phyloP scores from a whole-genome alignment of 1,284 basidiomycete genomes.

The Ceraceosorus guamensis region DNA sequence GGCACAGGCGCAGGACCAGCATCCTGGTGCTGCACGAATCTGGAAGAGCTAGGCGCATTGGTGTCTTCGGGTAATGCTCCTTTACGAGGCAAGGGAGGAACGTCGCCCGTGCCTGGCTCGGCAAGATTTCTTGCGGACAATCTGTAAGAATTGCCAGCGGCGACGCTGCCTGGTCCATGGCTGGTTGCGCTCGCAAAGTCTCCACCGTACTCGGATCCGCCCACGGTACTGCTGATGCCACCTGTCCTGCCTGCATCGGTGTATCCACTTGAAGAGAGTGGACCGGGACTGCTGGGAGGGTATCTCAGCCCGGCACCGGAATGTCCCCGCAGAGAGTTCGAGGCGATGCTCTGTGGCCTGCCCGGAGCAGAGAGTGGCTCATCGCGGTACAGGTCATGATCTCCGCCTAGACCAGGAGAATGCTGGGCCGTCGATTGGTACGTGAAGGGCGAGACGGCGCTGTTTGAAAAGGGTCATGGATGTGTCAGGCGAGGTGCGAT shows the following conservation, averaged over 20 bases:
- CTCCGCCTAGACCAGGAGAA: too few relatives aligned
- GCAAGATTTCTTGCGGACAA: background rate
- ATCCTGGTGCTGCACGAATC: background rate
- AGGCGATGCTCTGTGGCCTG: background rate
- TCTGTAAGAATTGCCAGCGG: slow-evolving; percentile 1
- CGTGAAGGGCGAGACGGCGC: background rate
- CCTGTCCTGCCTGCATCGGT: slow-evolving; percentile 11
- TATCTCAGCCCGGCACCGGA: background rate
- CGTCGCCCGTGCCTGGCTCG: slow-evolving; percentile 3
- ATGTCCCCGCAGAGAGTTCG: too few relatives aligned
- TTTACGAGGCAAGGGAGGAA: slow-evolving; percentile 6
- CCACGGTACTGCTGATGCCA: slow-evolving; percentile 10
- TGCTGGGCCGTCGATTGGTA: background rate
- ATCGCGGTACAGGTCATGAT: slow-evolving; percentile 10
- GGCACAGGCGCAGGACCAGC: background rate
- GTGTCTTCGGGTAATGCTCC: slow-evolving; percentile 1
- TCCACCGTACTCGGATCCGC: slow-evolving; percentile 11
- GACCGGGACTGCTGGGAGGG: background rate
- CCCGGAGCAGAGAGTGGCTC: slow-evolving; percentile 8
- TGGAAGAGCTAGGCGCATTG: background rate
- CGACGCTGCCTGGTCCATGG: background rate
- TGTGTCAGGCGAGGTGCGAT: background rate
- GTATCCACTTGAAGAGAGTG: slow-evolving; percentile 1
- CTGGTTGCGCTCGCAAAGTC: background rate
- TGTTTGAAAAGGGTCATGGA: background rate